Evolutionary conservation across 257 asterid species (phyloP).

Genomic region (Fraxinus anomala): DNA sequence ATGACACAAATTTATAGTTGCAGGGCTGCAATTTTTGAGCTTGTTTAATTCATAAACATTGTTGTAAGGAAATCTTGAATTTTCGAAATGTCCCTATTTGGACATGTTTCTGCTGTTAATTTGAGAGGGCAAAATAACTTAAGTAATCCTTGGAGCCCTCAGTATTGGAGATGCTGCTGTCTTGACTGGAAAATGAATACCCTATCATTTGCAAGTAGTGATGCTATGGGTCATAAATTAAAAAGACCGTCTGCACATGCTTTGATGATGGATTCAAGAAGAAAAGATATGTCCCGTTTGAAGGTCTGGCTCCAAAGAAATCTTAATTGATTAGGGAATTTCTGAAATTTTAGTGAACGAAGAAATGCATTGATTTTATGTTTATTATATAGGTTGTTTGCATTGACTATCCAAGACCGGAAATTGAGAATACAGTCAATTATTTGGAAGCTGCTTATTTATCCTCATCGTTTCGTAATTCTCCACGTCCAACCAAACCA

Average conservation of each 20-base stretch:
- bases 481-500: constrained; percentile 77
- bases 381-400: constrained; percentile 71
- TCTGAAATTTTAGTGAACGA: constrained; percentile 14
- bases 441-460: constrained; percentile 83
- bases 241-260: constrained; percentile 39
- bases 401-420: constrained; percentile 87
- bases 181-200: constrained; percentile 38
- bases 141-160: constrained; percentile 38
- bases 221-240: constrained; percentile 57
- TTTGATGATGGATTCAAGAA: constrained; percentile 36
- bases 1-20: constrained; percentile 21
- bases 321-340: constrained; percentile 11
- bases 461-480: constrained; percentile 65
- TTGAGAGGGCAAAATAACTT: constrained; percentile 51
- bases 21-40: constrained; percentile 31
- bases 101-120: constrained; percentile 78
- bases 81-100: constrained; percentile 64
- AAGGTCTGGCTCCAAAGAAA: constrained; percentile 48
- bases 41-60: constrained; percentile 19
- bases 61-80: constrained; percentile 17
- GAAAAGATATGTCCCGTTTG: constrained; percentile 37
- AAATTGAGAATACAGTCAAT: constrained; percentile 73
- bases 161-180: constrained; percentile 34
- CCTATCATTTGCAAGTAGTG: constrained; percentile 59
- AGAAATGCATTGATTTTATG: constrained; percentile 4